Base-by-base conservation (phyloP, 768 basidiomycete species). In the Rhizopogon vinicolor region DNA sequence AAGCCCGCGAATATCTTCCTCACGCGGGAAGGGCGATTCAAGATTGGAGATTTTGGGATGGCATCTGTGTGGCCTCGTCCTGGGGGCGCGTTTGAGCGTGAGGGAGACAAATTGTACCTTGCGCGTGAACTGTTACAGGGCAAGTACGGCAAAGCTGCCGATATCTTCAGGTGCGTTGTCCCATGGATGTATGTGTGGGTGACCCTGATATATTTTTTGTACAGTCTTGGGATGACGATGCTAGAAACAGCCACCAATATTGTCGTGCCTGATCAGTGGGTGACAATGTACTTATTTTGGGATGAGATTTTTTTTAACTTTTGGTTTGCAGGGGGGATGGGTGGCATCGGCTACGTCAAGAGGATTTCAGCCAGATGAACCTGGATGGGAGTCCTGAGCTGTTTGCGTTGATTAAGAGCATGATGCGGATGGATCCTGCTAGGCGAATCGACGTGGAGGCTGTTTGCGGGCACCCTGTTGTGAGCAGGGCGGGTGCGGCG, bases 21-120 rank as follows among this genome's bases (percentile, higher is more conserved):
- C 63, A 93, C 91, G 9, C 77, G 78, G 7, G 81, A 86, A 42
- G 97, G 97, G 1, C 82, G 88, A 44, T 88, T 99, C 75, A 93
- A 93, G 75, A 93, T 99, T 68, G 96, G 96, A 7, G 97, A 99
- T 70, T 98, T 98, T 74, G 97, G 97, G 8, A 93, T 99, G 86
- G 95, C 96, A n/a, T 91, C 92, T 6, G 63, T 93, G 51, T 95
- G 92, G 89, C 93, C 93, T 1, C 77, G 93, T 40, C 48, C 62
- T 7, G 61, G 68, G 3, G 76, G 74, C 13, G 69, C 70, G n/a
- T 93, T 98, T 67, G 96, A 98, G 71, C 82, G 97, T 14, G 97
- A 99, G 70, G 97, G 97, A 5, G 97, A 99, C 72, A 89, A 98
- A 68, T 78, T 95, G 60, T 99, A 99, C 75, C 82, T 99, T 74